Evolutionary conservation across 192 early-diverging fungal species (phyloP).

Genomic region (Backusella tuberculispora): DNA sequence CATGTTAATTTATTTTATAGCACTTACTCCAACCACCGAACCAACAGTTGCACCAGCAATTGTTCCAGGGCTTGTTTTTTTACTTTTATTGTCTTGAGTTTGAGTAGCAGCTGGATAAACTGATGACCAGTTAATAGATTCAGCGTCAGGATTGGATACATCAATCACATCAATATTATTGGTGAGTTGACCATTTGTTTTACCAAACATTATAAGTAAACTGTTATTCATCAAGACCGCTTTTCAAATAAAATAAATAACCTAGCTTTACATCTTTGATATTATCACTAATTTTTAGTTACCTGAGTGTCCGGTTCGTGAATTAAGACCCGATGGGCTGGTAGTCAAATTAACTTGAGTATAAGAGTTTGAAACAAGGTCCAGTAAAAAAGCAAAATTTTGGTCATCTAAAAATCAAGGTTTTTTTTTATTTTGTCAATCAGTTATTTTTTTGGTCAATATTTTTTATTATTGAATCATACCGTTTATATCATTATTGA

Average conservation of each 20-base stretch:
- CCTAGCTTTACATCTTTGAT: background rate
- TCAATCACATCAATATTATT: background rate
- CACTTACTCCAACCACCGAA: background rate
- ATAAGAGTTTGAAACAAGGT: background rate
- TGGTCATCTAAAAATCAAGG: background rate
- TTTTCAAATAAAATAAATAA: background rate
- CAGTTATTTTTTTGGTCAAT: background rate
- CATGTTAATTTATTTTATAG: background rate
- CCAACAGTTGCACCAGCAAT: constrained; percentile 6
- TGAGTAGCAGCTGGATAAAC: background rate
- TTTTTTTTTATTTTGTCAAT: background rate
- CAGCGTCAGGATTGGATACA: background rate
- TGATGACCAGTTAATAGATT: background rate
- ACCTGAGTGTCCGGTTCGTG: constrained; percentile 1
- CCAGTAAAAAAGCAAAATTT: background rate
- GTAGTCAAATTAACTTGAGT: background rate
- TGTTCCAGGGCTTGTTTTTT: background rate
- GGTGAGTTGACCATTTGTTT: background rate
- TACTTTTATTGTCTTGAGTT: background rate
- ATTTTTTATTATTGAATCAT: background rate
- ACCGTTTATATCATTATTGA: background rate
- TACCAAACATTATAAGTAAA: background rate
- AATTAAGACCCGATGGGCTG: background rate
- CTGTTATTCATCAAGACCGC: background rate
- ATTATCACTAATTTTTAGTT: background rate